Percentiles rank a stretch among this genome's conserved stretches.
Conservation (phyloP, 139 green algal species). For the Mesostigma viride region DNA sequence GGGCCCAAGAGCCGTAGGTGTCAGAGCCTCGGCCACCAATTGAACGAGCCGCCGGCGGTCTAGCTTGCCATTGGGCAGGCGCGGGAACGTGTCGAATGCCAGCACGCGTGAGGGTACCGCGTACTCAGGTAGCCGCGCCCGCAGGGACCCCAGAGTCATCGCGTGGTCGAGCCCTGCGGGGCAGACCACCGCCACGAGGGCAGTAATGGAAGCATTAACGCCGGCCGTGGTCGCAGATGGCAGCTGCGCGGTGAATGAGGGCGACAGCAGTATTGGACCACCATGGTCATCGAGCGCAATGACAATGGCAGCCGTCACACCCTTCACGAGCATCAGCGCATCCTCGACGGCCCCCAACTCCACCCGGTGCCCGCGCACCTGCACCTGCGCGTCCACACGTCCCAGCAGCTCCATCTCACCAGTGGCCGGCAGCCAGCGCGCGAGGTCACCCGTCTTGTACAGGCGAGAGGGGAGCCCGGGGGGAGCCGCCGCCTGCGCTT, state of each 20-base stretch:
- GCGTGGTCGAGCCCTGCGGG: no score
- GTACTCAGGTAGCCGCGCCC: conserved; percentile 17
- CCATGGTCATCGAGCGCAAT: neutral
- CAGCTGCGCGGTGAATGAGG: no score
- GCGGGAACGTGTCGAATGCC: conserved; percentile 5
- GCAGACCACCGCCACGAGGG: no score
- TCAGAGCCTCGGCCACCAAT: no score
- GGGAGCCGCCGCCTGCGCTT: no score
- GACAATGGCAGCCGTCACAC: neutral
- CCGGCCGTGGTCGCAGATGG: no score
- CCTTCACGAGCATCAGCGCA: neutral
- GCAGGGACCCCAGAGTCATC: no score
- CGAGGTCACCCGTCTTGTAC: conserved; percentile 28
- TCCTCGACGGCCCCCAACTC: conserved; percentile 33
- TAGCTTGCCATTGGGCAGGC: conserved; percentile 26
- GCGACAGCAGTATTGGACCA: no score
- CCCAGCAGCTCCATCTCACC: conserved; percentile 19
- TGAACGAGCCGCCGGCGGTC: no score
- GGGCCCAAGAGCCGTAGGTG: no score
- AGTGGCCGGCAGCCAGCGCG: neutral
- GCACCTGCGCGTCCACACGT: conserved; percentile 29
- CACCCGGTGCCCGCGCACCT: conserved; percentile 29
- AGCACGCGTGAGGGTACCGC: conserved; percentile 20
- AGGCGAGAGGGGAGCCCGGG: no score
- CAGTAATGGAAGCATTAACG: neutral